Evolutionary conservation across 1,284 basidiomycete species (phyloP).

Genomic region (Kwoniella shivajii): DNA sequence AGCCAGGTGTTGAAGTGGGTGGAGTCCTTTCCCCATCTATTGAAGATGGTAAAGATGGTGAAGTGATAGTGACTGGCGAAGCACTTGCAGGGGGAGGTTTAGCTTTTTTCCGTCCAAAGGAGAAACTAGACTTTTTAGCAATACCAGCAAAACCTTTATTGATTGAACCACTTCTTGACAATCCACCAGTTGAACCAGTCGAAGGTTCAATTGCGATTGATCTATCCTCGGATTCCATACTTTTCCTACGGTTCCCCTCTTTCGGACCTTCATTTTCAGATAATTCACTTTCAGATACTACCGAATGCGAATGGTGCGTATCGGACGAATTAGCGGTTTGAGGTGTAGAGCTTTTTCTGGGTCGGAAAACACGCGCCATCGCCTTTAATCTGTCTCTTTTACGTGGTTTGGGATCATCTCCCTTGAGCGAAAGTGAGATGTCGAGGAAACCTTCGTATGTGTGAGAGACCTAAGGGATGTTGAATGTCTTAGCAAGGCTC

Average conservation of each 20-base stretch:
- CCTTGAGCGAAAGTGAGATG: conserved; percentile 81
- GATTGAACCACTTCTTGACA: conserved; percentile 22
- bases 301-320: conserved; percentile 8
- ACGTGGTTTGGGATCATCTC: conserved; percentile 32
- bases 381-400: conserved; percentile 69
- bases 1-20: conserved; percentile 4
- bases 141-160: conserved; percentile 28
- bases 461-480: conserved; percentile 74
- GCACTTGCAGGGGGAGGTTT: conserved; percentile 9
- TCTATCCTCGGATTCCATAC: conserved; percentile 33
- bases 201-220: conserved; percentile 1
- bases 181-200: neutral
- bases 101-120: conserved; percentile 38
- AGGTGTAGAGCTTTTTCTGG: conserved; percentile 15
- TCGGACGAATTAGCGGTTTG: conserved; percentile 6
- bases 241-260: conserved; percentile 18
- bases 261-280: conserved; percentile 17
- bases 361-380: conserved; percentile 64
- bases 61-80: no score
- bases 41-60: no score
- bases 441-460: conserved; percentile 94
- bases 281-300: conserved; percentile 43
- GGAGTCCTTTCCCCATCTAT: conserved; percentile 4
- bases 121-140: conserved; percentile 35
- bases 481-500: neutral